phyloP scores from a whole-genome alignment of 345 rosid species.

The Populus nigra region DNA sequence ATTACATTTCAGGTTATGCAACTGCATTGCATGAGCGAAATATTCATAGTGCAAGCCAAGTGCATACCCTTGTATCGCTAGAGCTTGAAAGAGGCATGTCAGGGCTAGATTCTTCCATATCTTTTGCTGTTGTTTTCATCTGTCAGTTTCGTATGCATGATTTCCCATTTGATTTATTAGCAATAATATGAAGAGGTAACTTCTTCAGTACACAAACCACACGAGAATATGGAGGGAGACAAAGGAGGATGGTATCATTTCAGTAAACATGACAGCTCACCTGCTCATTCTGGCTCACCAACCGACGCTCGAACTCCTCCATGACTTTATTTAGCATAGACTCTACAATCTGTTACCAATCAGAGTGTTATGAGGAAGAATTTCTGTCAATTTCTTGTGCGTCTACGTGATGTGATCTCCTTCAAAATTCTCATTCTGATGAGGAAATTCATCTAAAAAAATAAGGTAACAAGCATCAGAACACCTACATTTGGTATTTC shows the following conservation, averaged over 20 bases:
- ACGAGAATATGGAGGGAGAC: not conserved
- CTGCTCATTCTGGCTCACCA: conserved; percentile 22
- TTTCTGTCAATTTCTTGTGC: not conserved
- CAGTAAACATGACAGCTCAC: conserved; percentile 11
- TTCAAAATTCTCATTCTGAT: not conserved
- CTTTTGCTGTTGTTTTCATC: conserved; percentile 45
- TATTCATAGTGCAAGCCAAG: not conserved
- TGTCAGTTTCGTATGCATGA: conserved; percentile 24
- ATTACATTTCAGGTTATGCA: not conserved
- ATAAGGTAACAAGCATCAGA: not conserved
- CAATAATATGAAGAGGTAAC: not conserved
- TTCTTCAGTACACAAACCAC: not conserved
- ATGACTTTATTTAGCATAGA: conserved; percentile 28
- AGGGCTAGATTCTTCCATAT: conserved; percentile 21
- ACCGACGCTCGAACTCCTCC: conserved; percentile 28
- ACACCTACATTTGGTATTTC: conserved; percentile 31
- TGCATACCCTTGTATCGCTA: conserved; percentile 36
- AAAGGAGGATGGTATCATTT: not conserved
- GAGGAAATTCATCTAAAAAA: not conserved
- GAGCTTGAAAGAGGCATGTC: conserved; percentile 28
- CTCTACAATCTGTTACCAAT: conserved; percentile 28
- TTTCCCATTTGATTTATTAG: not conserved
- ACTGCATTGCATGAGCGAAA: not conserved
- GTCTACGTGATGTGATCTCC: not conserved
- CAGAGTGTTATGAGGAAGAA: not conserved